Evolutionary conservation across 495 filamentous ascomycete genomes (phyloP).

Genomic region (Aspergillus biplanus): DNA sequence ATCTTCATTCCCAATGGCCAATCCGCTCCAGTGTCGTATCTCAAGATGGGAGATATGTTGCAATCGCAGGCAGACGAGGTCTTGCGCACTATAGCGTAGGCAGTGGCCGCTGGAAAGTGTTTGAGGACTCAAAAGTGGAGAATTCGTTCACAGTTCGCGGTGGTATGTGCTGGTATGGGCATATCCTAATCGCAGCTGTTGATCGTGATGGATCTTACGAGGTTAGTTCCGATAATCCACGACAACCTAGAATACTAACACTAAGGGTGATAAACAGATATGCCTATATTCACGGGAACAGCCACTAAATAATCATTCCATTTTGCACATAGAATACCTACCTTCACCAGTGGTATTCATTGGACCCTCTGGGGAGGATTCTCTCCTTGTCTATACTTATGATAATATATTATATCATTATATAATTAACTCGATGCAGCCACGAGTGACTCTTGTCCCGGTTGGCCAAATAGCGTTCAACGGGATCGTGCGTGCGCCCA

Average conservation of each 20-base stretch:
- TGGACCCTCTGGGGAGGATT: slow-evolving; percentile 87
- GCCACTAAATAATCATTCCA: slow-evolving; percentile 69
- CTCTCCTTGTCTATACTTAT: slow-evolving; percentile 92
- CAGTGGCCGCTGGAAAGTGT: slow-evolving; percentile 95
- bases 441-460: slow-evolving; percentile 77
- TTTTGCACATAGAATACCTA: slow-evolving; percentile 76
- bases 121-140: slow-evolving; percentile 77
- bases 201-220: slow-evolving; percentile 83
- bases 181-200: slow-evolving; percentile 92
- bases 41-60: slow-evolving; percentile 89
- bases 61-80: slow-evolving; percentile 88
- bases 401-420: slow-evolving; percentile 97
- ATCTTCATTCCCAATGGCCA: slow-evolving; percentile 90
- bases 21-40: slow-evolving; percentile 85
- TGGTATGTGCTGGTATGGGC: slow-evolving; percentile 98
- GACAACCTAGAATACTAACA: slow-evolving; percentile 13
- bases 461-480: slow-evolving; percentile 97
- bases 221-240: slow-evolving; percentile 39
- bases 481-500: slow-evolving; percentile 92
- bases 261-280: slow-evolving; percentile 48
- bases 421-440: slow-evolving; percentile 72
- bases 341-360: slow-evolving; percentile 84
- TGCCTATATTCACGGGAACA: slow-evolving; percentile 91
- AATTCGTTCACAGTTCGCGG: slow-evolving; percentile 90
- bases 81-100: slow-evolving; percentile 94